Conservation (phyloP, 2,329 filamentous ascomycete species). For the Clarireedia homoeocarpa region DNA sequence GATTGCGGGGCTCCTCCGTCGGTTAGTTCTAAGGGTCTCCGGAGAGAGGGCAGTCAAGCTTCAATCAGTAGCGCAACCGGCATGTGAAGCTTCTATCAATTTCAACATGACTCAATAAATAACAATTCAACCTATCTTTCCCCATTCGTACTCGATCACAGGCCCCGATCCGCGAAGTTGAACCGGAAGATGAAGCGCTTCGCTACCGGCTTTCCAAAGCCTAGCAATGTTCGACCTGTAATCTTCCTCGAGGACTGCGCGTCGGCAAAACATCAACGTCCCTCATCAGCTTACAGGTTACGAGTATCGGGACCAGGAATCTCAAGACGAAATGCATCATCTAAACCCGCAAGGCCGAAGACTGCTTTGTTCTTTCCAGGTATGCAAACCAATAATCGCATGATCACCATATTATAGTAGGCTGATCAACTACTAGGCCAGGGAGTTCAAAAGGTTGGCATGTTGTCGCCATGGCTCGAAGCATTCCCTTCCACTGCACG, state of each 20-base stretch:
- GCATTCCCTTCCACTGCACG: conserved; percentile 72
- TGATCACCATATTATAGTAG: background rate
- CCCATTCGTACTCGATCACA: too few species aligned
- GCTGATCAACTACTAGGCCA: conserved; percentile 49
- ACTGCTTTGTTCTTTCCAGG: conserved; percentile 34
- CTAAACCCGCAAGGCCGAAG: conserved; percentile 22
- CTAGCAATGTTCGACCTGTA: conserved; percentile 3
- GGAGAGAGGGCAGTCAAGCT: background rate
- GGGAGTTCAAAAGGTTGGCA: conserved; percentile 82
- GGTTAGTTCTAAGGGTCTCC: background rate
- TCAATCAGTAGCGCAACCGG: background rate
- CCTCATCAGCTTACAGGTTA: background rate
- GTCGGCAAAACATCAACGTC: background rate
- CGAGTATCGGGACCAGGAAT: background rate
- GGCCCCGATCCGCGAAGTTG: too few species aligned
- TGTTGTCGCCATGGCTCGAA: conserved; percentile 78
- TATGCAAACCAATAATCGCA: conserved; percentile 16
- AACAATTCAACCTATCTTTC: background rate
- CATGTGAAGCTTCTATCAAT: conserved; percentile 1
- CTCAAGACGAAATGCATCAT: conserved; percentile 22
- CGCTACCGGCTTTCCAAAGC: conserved; percentile 17
- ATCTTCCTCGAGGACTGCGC: conserved; percentile 8
- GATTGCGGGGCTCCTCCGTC: conserved; percentile 1
- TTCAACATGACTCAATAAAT: background rate
- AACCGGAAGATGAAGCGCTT: conserved; percentile 21